Conservation (phyloP, 2,329 filamentous ascomycete species). For the Dendryphion nanum region DNA sequence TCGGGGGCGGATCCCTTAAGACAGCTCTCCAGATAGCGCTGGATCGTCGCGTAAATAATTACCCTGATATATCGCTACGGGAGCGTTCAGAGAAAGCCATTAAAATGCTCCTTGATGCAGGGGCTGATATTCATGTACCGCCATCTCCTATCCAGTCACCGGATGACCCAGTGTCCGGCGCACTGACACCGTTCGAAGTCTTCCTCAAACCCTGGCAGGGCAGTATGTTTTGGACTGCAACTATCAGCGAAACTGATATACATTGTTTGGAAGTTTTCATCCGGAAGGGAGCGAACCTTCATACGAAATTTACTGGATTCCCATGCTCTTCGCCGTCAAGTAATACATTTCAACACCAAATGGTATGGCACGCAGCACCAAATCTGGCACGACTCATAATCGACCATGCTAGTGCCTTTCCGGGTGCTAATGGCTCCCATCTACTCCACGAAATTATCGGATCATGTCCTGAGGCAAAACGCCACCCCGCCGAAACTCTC, state of each 20-base stretch:
- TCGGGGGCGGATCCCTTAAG: slow-evolving; percentile 9
- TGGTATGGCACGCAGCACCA: slow-evolving; percentile 33
- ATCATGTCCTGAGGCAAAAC: slow-evolving; percentile 27
- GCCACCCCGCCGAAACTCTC: slow-evolving; percentile 29
- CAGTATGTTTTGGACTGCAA: slow-evolving; percentile 20
- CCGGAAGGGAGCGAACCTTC: slow-evolving; percentile 21
- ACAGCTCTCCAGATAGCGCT: slow-evolving; percentile 29
- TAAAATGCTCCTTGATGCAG: slow-evolving; percentile 29
- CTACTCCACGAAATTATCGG: slow-evolving; percentile 31
- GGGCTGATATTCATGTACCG: slow-evolving; percentile 23
- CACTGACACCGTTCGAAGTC: slow-evolving; percentile 18
- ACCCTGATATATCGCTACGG: slow-evolving; percentile 10
- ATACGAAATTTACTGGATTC: slow-evolving; percentile 18
- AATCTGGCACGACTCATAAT: slow-evolving; percentile 20
- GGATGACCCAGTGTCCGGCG: slow-evolving; percentile 6
- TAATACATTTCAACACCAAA: slow-evolving; percentile 29
- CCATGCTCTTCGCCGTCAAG: slow-evolving; percentile 18
- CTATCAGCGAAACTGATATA: slow-evolving; percentile 18
- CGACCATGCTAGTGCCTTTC: slow-evolving; percentile 13
- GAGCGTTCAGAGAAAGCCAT: slow-evolving; percentile 23
- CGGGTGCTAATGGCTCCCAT: slow-evolving; percentile 14
- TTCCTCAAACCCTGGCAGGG: slow-evolving; percentile 31
- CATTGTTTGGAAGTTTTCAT: slow-evolving; percentile 29
- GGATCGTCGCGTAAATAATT: slow-evolving; percentile 19
- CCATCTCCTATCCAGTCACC: slow-evolving; percentile 3